phyloP scores from a whole-genome alignment of 305 asterid species.

The Stenogyne calaminthoides region DNA sequence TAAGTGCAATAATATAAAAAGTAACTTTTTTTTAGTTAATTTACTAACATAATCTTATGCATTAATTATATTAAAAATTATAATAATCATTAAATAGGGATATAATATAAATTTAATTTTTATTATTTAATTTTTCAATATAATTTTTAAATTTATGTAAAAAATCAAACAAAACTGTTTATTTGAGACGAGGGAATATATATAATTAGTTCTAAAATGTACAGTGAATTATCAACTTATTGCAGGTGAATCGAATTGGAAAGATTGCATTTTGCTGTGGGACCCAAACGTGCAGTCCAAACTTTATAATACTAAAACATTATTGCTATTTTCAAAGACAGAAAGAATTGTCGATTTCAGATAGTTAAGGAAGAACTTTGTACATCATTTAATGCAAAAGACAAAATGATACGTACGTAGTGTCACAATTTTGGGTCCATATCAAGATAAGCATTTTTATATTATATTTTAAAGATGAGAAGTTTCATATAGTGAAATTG shows the following conservation, averaged over 20 bases:
- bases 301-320: neutral
- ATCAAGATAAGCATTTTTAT: neutral
- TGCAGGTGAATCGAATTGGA: neutral
- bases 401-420: slow-evolving; percentile 5
- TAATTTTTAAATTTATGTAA: too few species aligned
- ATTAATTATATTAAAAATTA: too few species aligned
- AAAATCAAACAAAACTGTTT: too few species aligned
- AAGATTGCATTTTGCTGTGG: slow-evolving; percentile 12
- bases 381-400: slow-evolving; percentile 35
- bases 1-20: too few species aligned
- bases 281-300: slow-evolving; percentile 19
- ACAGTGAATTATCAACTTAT: neutral
- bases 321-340: slow-evolving; percentile 31
- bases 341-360: slow-evolving; percentile 39
- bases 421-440: slow-evolving; percentile 23
- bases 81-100: too few species aligned
- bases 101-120: too few species aligned
- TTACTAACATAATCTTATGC: too few species aligned
- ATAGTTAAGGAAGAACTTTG: slow-evolving; percentile 38
- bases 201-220: too few species aligned
- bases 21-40: too few species aligned
- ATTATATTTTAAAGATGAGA: neutral
- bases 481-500: neutral
- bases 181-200: too few species aligned
- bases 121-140: too few species aligned